These are phyloP conservation scores for Sphagnum tenellum DNA, from an alignment of 225 moss, liverwort and hornwort species.

Conservation along the genomic window DNA sequence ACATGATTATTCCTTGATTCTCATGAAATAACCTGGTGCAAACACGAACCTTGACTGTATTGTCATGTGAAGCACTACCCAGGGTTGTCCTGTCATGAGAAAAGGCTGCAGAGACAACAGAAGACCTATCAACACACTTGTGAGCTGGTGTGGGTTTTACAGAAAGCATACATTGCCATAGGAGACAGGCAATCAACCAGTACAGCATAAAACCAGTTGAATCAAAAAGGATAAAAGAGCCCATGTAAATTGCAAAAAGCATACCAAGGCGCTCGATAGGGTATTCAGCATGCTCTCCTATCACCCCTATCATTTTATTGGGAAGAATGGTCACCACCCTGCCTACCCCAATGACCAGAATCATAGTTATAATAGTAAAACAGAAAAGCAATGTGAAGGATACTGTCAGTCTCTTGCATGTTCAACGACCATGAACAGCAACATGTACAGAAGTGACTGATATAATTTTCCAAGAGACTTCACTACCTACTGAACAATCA, in stretches of 20 bases:
- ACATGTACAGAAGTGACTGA: too few relatives aligned
- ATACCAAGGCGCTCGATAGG: slow-evolving; percentile 78
- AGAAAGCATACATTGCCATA: neutral
- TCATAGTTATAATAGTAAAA: too few relatives aligned
- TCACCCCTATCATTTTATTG: slow-evolving; percentile 94
- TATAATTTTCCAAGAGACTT: too few relatives aligned
- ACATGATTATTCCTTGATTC: neutral
- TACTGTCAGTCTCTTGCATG: too few relatives aligned
- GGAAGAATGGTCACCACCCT: slow-evolving; percentile 72
- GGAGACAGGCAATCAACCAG: neutral
- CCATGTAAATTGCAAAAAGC: neutral
- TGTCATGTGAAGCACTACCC: slow-evolving; percentile 89
- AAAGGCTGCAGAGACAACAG: slow-evolving; percentile 26
- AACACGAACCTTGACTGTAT: slow-evolving; percentile 54
- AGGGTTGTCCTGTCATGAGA: slow-evolving; percentile 55
- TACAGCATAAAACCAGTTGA: neutral
- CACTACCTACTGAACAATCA: too few relatives aligned
- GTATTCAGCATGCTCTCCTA: slow-evolving; percentile 93
- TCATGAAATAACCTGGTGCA: neutral
- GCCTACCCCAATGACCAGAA: neutral
- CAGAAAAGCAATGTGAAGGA: too few relatives aligned
- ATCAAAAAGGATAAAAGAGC: neutral
- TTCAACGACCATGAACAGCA: too few relatives aligned
- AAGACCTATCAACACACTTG: neutral
- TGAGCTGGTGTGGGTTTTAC: neutral